Percentiles rank a stretch among this genome's conserved stretches.
phyloP scores from a whole-genome alignment of 1,284 basidiomycete species.

The Tilletiopsis washingtonensis region DNA sequence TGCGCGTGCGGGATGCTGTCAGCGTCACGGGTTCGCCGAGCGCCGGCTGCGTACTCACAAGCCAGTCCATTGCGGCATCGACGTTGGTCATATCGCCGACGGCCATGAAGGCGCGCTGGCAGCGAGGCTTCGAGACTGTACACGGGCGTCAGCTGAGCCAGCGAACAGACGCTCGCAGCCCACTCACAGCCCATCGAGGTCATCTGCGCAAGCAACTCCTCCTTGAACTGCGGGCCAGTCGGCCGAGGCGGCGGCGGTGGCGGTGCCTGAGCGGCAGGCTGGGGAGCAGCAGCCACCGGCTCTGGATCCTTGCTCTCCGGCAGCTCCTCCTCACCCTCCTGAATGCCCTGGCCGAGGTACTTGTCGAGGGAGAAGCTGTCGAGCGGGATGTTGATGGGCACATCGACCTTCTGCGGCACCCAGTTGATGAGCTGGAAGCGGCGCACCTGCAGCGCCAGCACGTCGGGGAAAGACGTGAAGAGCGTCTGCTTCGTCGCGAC shows the following conservation, averaged over 20 bases:
- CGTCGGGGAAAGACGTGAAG: constrained; percentile 79
- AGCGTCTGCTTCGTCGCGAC: constrained; percentile 61
- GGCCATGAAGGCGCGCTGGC: constrained; percentile 62
- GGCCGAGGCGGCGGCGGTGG: too few relatives aligned
- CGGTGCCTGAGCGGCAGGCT: too few relatives aligned
- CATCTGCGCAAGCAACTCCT: too few relatives aligned
- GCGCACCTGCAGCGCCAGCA: constrained; percentile 81
- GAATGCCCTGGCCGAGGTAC: constrained; percentile 67
- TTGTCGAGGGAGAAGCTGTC: constrained; percentile 58
- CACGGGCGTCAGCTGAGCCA: constrained; percentile 38
- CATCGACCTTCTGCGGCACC: constrained; percentile 91
- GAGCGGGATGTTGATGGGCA: constrained; percentile 69
- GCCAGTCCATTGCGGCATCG: constrained; percentile 87
- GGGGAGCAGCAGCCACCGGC: background rate
- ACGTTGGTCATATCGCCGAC: constrained; percentile 67
- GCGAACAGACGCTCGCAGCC: too few relatives aligned
- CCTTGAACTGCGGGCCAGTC: too few relatives aligned
- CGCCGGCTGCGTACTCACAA: too few relatives aligned
- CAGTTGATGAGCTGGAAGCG: constrained; percentile 95
- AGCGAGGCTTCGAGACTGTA: constrained; percentile 40
- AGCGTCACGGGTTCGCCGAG: too few relatives aligned
- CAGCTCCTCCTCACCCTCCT: constrained; percentile 65
- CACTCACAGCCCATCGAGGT: too few relatives aligned
- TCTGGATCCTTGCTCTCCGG: constrained; percentile 54
- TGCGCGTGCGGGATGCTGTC: too few relatives aligned